Base-by-base conservation (phyloP, 2,329 filamentous ascomycete genomes). In the Capronia coronata region DNA sequence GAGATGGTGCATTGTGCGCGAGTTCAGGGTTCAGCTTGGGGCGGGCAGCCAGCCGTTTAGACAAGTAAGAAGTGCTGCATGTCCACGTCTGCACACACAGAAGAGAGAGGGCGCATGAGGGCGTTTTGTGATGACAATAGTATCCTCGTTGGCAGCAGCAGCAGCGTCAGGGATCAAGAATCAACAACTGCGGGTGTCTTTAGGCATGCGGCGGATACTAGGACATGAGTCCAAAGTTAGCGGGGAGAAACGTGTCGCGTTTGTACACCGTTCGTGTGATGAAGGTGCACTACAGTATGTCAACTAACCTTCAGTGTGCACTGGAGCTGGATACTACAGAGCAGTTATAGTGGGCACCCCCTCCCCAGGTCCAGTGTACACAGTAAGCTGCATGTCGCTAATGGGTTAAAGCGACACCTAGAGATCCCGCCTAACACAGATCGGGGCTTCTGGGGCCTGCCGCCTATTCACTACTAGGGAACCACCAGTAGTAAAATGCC, bases 341-440 rank as follows among this genome's bases (percentile, higher is more conserved):
- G 14, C 34, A 37, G 34, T 11, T 37, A 16, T 19, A 19, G 34
- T 37, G 34, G 34, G 34, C 34, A 19, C 7, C 8, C 34, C n/a
- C n/a, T 11, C 19, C 14, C 34, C 18, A 5, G 13, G 16, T 18
- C 14, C 34, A 37, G n/a, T n/a, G n/a, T n/a, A n/a, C n/a, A n/a
- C n/a, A 34, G 30, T 34, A 37, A 37, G 34, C 34, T 37, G 34
- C 34, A 37, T 19, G 34, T 7, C 7, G 34, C 34, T 37, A 37
- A 18, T 18, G 8, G 18, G 34, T 37, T 37, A 37, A 37, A 37
- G 34, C 34, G 14, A 37, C 34, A 19, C 34, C 34, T 37, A 37
- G 34, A 37, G 34, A 37, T 37, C 34, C 34, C 34, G 34, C 34
- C 34, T 37, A 37, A 37, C 5, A 18, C 34, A 37, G 34, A 37